Conservation (phyloP, 1,284 basidiomycete species). For the Tilletia caries region DNA sequence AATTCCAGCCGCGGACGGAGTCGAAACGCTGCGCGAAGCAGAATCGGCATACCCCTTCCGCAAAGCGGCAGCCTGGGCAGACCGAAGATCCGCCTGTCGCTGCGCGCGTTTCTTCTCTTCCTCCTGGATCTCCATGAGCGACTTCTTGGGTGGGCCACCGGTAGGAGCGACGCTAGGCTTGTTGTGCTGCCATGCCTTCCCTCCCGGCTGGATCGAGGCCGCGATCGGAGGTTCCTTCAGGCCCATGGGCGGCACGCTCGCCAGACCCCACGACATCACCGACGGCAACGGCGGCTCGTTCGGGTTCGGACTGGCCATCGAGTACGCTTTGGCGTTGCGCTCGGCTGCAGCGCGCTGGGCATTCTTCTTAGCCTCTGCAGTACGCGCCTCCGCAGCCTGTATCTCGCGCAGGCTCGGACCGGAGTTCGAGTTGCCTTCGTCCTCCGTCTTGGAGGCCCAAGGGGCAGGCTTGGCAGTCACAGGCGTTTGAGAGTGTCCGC, state of each 20-base stretch:
- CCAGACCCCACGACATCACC: slow-evolving; percentile 57
- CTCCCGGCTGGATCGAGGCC: background rate
- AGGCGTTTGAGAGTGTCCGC: slow-evolving; percentile 20
- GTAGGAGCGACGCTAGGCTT: background rate
- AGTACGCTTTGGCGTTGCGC: slow-evolving; percentile 54
- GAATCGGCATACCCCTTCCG: slow-evolving; percentile 72
- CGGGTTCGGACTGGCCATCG: slow-evolving; percentile 38
- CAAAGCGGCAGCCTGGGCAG: slow-evolving; percentile 53
- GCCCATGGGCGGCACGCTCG: slow-evolving; percentile 58
- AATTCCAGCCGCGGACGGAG: slow-evolving; percentile 10
- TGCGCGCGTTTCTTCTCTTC: slow-evolving; percentile 68
- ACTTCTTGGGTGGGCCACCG: slow-evolving; percentile 67
- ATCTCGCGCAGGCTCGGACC: slow-evolving; percentile 77
- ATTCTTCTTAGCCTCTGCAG: slow-evolving; percentile 66
- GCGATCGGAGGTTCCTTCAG: slow-evolving; percentile 43
- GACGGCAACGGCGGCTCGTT: slow-evolving; percentile 28
- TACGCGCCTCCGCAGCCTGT: slow-evolving; percentile 85
- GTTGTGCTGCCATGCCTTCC: slow-evolving; percentile 6
- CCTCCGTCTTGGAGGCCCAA: slow-evolving; percentile 44
- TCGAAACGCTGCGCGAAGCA: slow-evolving; percentile 51
- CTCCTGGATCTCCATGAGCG: slow-evolving; percentile 97
- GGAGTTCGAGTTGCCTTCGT: slow-evolving; percentile 13
- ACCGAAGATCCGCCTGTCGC: slow-evolving; percentile 64
- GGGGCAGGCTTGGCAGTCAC: slow-evolving; percentile 42
- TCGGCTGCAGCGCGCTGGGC: slow-evolving; percentile 50